Evolutionary conservation across 257 asterid genomes (phyloP), one percentile per base, ranked within the genome.

Genomic region (Craterostigma plantagineum): DNA sequence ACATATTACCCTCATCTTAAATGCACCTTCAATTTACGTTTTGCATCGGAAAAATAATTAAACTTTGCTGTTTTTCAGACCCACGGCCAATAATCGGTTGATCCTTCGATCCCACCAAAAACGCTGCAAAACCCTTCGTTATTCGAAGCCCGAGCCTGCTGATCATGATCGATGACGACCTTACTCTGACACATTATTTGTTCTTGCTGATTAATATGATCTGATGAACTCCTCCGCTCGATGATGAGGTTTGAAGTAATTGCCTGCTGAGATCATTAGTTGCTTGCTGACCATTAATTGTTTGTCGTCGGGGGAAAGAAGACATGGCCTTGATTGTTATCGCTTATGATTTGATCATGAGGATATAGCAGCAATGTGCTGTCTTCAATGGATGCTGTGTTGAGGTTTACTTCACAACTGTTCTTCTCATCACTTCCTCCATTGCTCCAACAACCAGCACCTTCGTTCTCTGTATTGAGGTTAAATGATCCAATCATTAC

Each of bases 71-170:
- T 23, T 23, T 23, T n/a, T n/a, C 30, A 79, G 0, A 79, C 57
- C 96, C 96, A 85, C 6, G 79, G 70, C 92, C 92, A 85, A 34
- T 68, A 70, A 15, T 68, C 75, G 13, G 68, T 71, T 36, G 56
- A 80, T 41, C 77, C 94, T 36, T 84, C 87, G 7, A 55, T 54
- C 41, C 57, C 65, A 17, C 64, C 72, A 18, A 79, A 79, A 71
- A 74, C 57, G 70, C 58, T 71, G 59, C 70, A 63, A 44, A 68
- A 71, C 15, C 75, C 61, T 27, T 71, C 91, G 16, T 60, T n/a
- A n/a, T n/a, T 68, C 42, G 81, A 55, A 9, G 51, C 18, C 30
- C n/a, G n/a, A n/a, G 30, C 30, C 63, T 3, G n/a, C n/a, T n/a
- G 46, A 23, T 2, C 30, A 23, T 23, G 30, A 23, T 23, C 4